Conservation (phyloP, 495 filamentous ascomycete species). For the Thermothielavioides terrestris region DNA sequence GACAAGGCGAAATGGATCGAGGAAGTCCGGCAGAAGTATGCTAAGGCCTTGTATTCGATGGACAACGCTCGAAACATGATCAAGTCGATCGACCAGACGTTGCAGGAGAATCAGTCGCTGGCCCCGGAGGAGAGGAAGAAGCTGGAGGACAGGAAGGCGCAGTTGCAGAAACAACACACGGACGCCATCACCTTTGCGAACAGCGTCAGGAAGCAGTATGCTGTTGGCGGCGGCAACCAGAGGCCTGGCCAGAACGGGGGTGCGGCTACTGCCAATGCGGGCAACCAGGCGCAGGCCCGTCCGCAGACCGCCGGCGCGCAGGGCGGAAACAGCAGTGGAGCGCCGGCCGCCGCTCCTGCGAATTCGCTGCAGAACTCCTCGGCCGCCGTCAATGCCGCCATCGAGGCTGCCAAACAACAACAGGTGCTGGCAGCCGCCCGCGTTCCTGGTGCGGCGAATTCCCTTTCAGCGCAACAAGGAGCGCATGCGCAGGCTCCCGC, state of each 20-base stretch:
- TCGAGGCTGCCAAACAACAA: conserved; percentile 46
- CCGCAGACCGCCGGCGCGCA: conserved; percentile 4
- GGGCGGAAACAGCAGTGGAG: conserved; percentile 1
- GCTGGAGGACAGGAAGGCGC: conserved; percentile 21
- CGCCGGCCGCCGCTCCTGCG: conserved; percentile 3
- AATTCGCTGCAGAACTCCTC: conserved; percentile 25
- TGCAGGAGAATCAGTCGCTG: conserved; percentile 23
- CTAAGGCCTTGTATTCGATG: conserved; percentile 27
- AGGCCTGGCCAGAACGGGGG: conserved; percentile 18
- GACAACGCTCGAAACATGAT: conserved; percentile 21
- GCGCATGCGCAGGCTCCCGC: conserved; percentile 18
- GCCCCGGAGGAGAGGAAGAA: conserved; percentile 29
- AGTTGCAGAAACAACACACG: conserved; percentile 24
- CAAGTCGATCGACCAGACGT: conserved; percentile 19
- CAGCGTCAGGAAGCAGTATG: conserved; percentile 26
- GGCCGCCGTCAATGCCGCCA: conserved; percentile 40
- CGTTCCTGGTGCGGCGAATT: conserved; percentile 17
- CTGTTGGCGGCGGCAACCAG: not conserved
- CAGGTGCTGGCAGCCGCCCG: conserved; percentile 34
- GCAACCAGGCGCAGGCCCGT: conserved; percentile 11
- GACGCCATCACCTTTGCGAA: conserved; percentile 29
- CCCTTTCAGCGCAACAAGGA: conserved; percentile 9
- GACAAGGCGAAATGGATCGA: conserved; percentile 24
- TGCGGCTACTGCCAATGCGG: not conserved
- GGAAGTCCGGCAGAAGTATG: conserved; percentile 27